Evolutionary conservation across 1,139 yeast species (phyloP).

Genomic region (Hemisphaericaspora xylofermentans): DNA sequence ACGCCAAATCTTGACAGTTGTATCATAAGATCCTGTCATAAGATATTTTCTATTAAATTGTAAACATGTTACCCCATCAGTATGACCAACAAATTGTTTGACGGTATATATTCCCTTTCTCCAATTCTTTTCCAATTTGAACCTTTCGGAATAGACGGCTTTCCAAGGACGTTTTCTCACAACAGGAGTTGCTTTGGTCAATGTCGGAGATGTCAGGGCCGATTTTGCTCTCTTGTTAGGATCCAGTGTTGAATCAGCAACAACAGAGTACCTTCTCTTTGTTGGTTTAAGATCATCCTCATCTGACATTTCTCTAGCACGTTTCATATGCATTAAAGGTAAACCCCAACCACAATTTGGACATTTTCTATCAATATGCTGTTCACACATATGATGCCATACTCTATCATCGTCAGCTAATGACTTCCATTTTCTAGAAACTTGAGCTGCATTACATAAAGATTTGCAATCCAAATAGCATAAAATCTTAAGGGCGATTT

Average conservation of each 20-base stretch:
- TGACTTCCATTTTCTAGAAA: slow-evolving; percentile 78
- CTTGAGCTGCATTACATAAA: slow-evolving; percentile 90
- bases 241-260: slow-evolving; percentile 10
- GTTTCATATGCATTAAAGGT: slow-evolving; percentile 83
- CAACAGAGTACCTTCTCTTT: slow-evolving; percentile 29
- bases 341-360: slow-evolving; percentile 99
- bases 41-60: slow-evolving; percentile 75
- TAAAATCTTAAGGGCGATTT: slow-evolving; percentile 76
- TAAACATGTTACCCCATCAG: slow-evolving; percentile 81
- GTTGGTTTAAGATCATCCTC: slow-evolving; percentile 28
- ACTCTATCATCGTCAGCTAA: slow-evolving; percentile 95
- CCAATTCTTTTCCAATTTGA: slow-evolving; percentile 91
- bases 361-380: slow-evolving; percentile 94
- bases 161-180: slow-evolving; percentile 80
- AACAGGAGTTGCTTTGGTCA: slow-evolving; percentile 5
- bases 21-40: slow-evolving; percentile 90
- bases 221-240: slow-evolving; percentile 1
- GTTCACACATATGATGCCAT: slow-evolving; percentile 98
- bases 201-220: slow-evolving; percentile 1
- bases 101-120: slow-evolving; percentile 71
- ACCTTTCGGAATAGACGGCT: slow-evolving; percentile 87
- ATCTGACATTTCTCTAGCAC: slow-evolving; percentile 52
- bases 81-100: slow-evolving; percentile 76
- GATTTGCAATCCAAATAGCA: slow-evolving; percentile 91
- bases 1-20: slow-evolving; percentile 89